Evolutionary conservation across 2,329 filamentous ascomycete genomes (phyloP).

Genomic region (Bipolaris bicolor): DNA sequence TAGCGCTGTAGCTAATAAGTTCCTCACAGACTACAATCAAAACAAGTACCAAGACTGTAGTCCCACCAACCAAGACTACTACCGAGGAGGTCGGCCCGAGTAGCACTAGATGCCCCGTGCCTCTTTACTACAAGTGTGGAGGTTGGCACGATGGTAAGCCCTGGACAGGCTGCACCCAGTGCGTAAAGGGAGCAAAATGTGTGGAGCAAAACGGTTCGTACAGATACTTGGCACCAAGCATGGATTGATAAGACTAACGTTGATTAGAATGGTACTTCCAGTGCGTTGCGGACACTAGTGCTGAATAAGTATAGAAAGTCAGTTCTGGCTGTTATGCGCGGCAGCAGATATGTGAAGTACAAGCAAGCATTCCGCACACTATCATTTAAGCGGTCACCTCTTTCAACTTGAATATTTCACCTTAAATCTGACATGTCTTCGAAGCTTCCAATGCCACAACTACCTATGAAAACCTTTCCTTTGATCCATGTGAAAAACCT

Average conservation of each 20-base stretch:
- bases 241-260: slow-evolving; percentile 6
- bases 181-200: slow-evolving; percentile 34
- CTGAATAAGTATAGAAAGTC: background rate
- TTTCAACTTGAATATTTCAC: background rate
- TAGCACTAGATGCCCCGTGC: slow-evolving; percentile 40
- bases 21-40: slow-evolving; percentile 12
- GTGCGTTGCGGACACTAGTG: slow-evolving; percentile 31
- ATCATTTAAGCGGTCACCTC: background rate
- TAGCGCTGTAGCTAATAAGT: background rate
- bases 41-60: slow-evolving; percentile 12
- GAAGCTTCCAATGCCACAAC: background rate
- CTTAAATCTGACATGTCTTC: background rate
- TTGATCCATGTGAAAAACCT: background rate
- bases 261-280: slow-evolving; percentile 36
- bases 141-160: slow-evolving; percentile 33
- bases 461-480: background rate
- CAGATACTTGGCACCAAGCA: background rate
- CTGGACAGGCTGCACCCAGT: slow-evolving; percentile 39
- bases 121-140: slow-evolving; percentile 41
- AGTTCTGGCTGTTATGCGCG: background rate
- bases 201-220: slow-evolving; percentile 38
- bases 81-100: slow-evolving; percentile 33
- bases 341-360: background rate
- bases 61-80: slow-evolving; percentile 18
- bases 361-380: background rate